A percentile compares a stretch with the other conserved stretches of the same genome.
Conservation (phyloP, 1,284 basidiomycete species). For the Clitocybe nebularis region DNA sequence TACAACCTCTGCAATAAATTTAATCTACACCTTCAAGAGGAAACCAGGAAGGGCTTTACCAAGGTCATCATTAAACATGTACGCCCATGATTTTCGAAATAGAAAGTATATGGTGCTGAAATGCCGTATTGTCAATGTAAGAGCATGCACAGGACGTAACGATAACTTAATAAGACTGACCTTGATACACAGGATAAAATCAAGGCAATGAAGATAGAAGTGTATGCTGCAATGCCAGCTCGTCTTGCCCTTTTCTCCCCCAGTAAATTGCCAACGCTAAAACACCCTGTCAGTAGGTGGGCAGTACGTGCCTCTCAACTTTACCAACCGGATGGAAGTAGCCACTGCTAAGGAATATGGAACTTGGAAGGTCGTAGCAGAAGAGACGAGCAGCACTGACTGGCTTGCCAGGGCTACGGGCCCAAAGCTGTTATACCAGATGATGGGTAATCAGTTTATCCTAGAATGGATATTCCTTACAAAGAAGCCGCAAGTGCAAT, state of each 20-base stretch:
- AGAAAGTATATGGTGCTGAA: constrained; percentile 62
- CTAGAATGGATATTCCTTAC: constrained; percentile 18
- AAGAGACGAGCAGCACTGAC: constrained; percentile 70
- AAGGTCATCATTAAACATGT: constrained; percentile 82
- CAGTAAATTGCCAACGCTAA: constrained; percentile 77
- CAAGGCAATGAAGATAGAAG: constrained; percentile 60
- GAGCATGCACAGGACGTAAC: too few species aligned
- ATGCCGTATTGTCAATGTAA: background rate
- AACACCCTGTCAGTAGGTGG: too few species aligned
- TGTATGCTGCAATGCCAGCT: constrained; percentile 61
- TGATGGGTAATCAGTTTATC: background rate
- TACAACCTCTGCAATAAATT: constrained; percentile 47
- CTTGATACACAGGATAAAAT: constrained; percentile 57
- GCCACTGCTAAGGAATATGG: constrained; percentile 82
- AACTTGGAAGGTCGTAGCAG: constrained; percentile 80
- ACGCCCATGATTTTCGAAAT: constrained; percentile 74
- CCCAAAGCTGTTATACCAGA: constrained; percentile 34
- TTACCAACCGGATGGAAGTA: constrained; percentile 74
- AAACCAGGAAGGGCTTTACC: constrained; percentile 30
- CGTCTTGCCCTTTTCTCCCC: constrained; percentile 68
- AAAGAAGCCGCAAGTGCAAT: constrained; percentile 55
- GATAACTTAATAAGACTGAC: constrained; percentile 30
- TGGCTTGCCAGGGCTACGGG: constrained; percentile 66
- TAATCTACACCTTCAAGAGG: background rate
- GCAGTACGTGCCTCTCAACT: too few species aligned